Evolutionary conservation across 345 rosid species (phyloP), one percentile per base, ranked within the genome.

Genomic region (Populus ilicifolia): DNA sequence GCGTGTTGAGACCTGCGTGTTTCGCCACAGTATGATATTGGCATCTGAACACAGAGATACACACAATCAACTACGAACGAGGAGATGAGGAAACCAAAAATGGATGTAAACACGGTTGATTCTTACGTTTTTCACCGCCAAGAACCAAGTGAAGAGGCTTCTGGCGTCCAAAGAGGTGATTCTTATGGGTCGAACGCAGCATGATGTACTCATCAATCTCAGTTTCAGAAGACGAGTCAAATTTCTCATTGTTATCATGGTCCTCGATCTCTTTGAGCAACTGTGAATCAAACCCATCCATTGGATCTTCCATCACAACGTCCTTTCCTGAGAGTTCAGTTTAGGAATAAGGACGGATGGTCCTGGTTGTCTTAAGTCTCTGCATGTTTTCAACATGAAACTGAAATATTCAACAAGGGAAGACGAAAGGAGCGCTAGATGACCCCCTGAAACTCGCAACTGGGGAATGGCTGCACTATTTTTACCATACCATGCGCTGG

Each of bases 61-160:
- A 13, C 50, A 46, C 50, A 46, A 46, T 46, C 50, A 46, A 46
- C 50, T 46, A 46, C 50, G 16, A 59, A 59, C 35, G 25, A 27
- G 35, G 67, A 12, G 67, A 64, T 64, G 1, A 64, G 18, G 23
- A 27, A 64, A 21, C 35, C 6, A 64, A 13, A 18, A 67, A 2
- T 39, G 16, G 20, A 12, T 25, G 8, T 3, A n/a, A 63, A n/a
- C 27, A n/a, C 64, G 6, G 61, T 16, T 16, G 67, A 10, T 25
- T 67, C 36, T 2, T 83, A 86, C 89, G 29, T 77, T 86, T 82
- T 50, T 87, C 89, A 14, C 81, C 87, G 6, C 89, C 89, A 7
- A 86, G 86, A 48, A 84, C 83, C n/a, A 82, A 41, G 48, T 86
- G 87, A 20, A 86, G 77, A 61, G 89, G 87, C 76, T 79, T 82